These are phyloP conservation scores for Hypoxylon lenormandii DNA, from an alignment of 495 filamentous ascomycete genomes.

Conservation along the genomic window DNA sequence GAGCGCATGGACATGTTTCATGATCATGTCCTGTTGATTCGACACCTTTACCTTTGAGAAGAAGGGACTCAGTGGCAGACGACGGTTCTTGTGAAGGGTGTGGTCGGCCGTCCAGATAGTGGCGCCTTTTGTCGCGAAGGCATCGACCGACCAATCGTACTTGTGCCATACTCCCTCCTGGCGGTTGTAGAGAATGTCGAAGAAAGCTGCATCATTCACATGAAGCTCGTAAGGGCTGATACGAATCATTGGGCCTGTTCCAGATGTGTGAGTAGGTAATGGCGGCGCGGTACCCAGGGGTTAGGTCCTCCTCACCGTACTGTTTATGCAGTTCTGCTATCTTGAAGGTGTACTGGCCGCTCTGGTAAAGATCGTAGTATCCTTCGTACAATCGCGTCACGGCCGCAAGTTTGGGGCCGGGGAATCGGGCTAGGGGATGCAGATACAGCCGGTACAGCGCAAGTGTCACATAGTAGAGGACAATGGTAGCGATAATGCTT, in stretches of 20 bases:
- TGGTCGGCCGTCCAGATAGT: slow-evolving; percentile 44
- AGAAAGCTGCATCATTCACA: slow-evolving; percentile 48
- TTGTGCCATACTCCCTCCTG: slow-evolving; percentile 50
- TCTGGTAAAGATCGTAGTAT: slow-evolving; percentile 60
- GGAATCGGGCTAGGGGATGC: slow-evolving; percentile 61
- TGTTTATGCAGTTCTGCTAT: slow-evolving; percentile 45
- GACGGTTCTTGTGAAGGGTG: slow-evolving; percentile 44
- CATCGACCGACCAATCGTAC: slow-evolving; percentile 48
- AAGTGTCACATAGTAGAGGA: slow-evolving; percentile 29
- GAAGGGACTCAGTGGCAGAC: slow-evolving; percentile 40
- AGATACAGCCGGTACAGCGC: slow-evolving; percentile 60
- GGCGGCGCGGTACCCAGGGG: slow-evolving; percentile 19
- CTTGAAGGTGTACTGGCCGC: slow-evolving; percentile 46
- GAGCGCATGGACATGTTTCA: slow-evolving; percentile 43
- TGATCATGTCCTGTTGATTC: slow-evolving; percentile 40
- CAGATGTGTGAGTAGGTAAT: slow-evolving; percentile 18
- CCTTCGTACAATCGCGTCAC: slow-evolving; percentile 63
- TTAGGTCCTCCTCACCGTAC: slow-evolving; percentile 38
- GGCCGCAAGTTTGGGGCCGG: slow-evolving; percentile 65
- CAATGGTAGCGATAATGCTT: slow-evolving; percentile 19
- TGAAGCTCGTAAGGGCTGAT: slow-evolving; percentile 53
- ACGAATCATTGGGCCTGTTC: slow-evolving; percentile 50
- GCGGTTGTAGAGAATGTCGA: slow-evolving; percentile 48
- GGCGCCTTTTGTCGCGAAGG: slow-evolving; percentile 30
- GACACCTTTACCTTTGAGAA: slow-evolving; percentile 50